These are phyloP conservation scores for Coccomyxa sp. DNA, from an alignment of 139 green algal genomes.

Conservation along the genomic window DNA sequence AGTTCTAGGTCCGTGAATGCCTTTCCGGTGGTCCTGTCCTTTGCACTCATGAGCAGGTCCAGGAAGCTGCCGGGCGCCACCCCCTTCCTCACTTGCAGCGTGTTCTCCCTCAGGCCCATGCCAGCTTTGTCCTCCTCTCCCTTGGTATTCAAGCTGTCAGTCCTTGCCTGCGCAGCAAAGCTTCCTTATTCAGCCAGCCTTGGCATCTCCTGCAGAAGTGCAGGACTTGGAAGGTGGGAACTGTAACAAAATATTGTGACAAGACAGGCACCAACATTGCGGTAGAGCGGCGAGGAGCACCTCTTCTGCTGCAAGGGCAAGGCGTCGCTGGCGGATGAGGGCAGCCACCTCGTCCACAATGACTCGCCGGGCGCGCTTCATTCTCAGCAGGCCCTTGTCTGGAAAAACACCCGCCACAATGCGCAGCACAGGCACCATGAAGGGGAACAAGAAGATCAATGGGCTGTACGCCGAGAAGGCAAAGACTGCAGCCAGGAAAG, in stretches of 20 bases:
- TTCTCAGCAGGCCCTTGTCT: constrained; percentile 14
- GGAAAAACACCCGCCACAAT: constrained; percentile 14
- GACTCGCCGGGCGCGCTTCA: neutral
- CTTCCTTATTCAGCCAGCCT: too few species aligned
- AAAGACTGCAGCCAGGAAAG: neutral
- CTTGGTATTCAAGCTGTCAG: too few species aligned
- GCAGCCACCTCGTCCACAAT: neutral
- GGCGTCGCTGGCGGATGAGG: neutral
- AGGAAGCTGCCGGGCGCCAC: constrained; percentile 44
- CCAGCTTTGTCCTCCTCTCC: neutral
- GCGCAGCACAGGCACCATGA: neutral
- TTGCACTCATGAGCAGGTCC: constrained; percentile 31
- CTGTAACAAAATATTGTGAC: too few species aligned
- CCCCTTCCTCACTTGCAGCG: neutral
- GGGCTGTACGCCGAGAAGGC: constrained; percentile 2
- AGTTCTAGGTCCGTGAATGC: constrained; percentile 23
- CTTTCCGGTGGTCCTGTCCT: constrained; percentile 20
- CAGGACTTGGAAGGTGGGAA: too few species aligned
- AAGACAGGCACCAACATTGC: too few species aligned
- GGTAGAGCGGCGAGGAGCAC: too few species aligned
- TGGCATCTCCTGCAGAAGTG: too few species aligned
- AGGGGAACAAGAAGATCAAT: constrained; percentile 21
- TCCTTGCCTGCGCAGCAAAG: too few species aligned
- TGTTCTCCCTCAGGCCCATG: neutral
- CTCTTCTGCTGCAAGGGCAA: too few species aligned